These are phyloP conservation scores for Candida silvicultrix DNA, from an alignment of 805 yeast species.

Conservation along the genomic window DNA sequence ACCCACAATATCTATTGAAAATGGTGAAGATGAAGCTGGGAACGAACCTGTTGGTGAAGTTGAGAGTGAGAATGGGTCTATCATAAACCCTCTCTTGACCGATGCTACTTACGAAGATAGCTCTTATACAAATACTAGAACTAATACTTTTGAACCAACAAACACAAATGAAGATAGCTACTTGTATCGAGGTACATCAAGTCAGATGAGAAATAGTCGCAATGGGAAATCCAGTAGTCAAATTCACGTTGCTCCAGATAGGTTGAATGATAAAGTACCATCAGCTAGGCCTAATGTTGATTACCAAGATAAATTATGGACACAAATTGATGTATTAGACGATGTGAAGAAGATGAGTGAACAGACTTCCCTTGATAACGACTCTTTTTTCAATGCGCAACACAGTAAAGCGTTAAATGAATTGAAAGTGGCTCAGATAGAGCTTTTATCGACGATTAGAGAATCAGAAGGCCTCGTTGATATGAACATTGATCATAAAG, in stretches of 20 bases:
- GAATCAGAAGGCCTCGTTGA: constrained; percentile 12
- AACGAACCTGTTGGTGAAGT: background rate
- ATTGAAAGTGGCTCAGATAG: constrained; percentile 51
- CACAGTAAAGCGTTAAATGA: constrained; percentile 46
- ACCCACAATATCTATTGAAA: background rate
- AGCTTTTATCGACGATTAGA: constrained; percentile 30
- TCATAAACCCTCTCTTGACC: background rate
- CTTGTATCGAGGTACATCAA: background rate
- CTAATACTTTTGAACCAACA: background rate
- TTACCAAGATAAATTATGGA: constrained; percentile 75
- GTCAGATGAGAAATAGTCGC: background rate
- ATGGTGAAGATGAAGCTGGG: background rate
- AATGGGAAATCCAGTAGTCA: too few relatives aligned
- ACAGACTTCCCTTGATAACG: constrained; percentile 4
- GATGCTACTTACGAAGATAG: background rate
- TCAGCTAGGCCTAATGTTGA: constrained; percentile 54
- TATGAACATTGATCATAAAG: constrained; percentile 7
- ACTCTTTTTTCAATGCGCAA: constrained; percentile 27
- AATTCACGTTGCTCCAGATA: constrained; percentile 6
- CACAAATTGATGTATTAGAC: constrained; percentile 79
- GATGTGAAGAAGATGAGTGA: constrained; percentile 50
- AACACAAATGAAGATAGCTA: background rate
- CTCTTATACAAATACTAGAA: background rate
- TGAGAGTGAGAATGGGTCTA: background rate
- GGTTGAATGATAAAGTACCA: constrained; percentile 40